Evolutionary conservation across 2,329 filamentous ascomycete species (phyloP), one percentile per base, ranked within the genome.

Genomic region (Cladophialophora carrionii): DNA sequence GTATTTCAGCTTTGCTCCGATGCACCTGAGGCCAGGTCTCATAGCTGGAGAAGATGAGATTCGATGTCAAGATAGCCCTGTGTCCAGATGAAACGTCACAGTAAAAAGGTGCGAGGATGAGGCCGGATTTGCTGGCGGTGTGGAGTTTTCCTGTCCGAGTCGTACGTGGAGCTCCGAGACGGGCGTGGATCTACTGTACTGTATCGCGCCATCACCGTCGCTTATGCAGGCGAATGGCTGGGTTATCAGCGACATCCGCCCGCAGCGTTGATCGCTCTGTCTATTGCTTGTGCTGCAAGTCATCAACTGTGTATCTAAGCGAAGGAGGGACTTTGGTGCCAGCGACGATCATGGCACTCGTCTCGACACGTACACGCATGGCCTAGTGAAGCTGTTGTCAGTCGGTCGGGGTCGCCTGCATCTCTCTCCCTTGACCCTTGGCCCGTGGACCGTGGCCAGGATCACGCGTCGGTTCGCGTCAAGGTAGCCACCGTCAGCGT

Each of bases 181-280:
- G 34, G 34, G 34, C 34, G 17, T 8, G 34, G 34, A 41, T 17
- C 34, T n/a, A n/a, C n/a, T n/a, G n/a, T n/a, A n/a, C 7, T 41
- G 34, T 17, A 61, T 61, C 32, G 59, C 59, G 59, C 59, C 20
- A 51, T 51, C 48, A 8, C 48, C 41, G 37, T 62, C 59, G 61
- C 31, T 32, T 57, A 48, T 26, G 37, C 31, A 57, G 48, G 53
- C 61, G 61, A 62, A 20, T 53, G 54, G 61, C 61, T 62, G 53
- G 54, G 53, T 41, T 37, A 49, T 34, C 26, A 32, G 20, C 12
- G 22, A 26, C 43, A 34, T 31, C 32, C 41, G 12, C 14, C 46
- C 56, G 31, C 20, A 29, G 56, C 31, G 56, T 48, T 58, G 56
- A n/a, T 31, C 41, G 56, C 24, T 14, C 20, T n/a, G 24, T 46